phyloP scores from a whole-genome alignment of 2,329 filamentous ascomycete species.

The Fonsecaea pugnacius region DNA sequence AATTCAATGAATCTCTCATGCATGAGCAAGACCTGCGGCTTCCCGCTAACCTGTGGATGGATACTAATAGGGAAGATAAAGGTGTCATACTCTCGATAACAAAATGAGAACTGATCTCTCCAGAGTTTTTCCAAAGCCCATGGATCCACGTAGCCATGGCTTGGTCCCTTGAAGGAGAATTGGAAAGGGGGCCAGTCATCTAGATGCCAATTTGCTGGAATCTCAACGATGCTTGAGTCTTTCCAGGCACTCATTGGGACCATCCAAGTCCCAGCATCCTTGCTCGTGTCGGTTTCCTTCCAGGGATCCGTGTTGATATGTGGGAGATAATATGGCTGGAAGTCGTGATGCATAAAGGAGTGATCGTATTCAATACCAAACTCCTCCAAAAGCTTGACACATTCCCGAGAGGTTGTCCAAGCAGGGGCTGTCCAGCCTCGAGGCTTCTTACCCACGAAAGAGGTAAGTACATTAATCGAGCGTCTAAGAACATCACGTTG shows the following conservation, averaged over 20 bases:
- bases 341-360: slow-evolving; percentile 55
- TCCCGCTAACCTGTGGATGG: neutral
- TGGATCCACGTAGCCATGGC: slow-evolving; percentile 39
- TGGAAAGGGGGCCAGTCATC: slow-evolving; percentile 54
- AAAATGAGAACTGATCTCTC: slow-evolving; percentile 49
- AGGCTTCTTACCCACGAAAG: slow-evolving; percentile 70
- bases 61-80: neutral
- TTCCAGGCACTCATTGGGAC: slow-evolving; percentile 45
- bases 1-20: neutral
- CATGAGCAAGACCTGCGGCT: neutral
- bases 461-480: slow-evolving; percentile 71
- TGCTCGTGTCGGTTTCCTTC: neutral
- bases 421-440: slow-evolving; percentile 59
- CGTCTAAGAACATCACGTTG: slow-evolving; percentile 78
- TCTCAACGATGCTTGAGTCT: slow-evolving; percentile 43
- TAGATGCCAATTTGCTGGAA: slow-evolving; percentile 53
- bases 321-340: slow-evolving; percentile 26
- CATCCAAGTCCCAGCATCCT: slow-evolving; percentile 18
- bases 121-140: slow-evolving; percentile 49
- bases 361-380: slow-evolving; percentile 53
- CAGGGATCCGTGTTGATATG: neutral
- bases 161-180: slow-evolving; percentile 39
- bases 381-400: slow-evolving; percentile 48
- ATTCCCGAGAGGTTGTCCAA: slow-evolving; percentile 46
- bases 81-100: neutral